Evolutionary conservation across 352 stramenopile species (phyloP), one percentile per base, ranked within the genome.

Genomic region (Phytophthora kernoviae): DNA sequence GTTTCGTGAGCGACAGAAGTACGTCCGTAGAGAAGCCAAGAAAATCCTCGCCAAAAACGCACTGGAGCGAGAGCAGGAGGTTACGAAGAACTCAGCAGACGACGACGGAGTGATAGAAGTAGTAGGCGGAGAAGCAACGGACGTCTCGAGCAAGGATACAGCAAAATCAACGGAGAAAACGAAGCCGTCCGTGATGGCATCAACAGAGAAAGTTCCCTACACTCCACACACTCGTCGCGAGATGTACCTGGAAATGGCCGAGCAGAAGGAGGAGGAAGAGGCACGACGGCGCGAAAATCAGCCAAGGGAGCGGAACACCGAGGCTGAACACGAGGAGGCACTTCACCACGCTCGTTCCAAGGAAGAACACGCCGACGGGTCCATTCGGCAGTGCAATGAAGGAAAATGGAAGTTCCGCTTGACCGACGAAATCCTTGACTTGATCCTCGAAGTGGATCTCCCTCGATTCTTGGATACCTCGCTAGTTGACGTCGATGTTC

Each of bases 401-500:
- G 92, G 87, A 45, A 87, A 87, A 58, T 96, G 87, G 73, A 73
- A 92, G 46, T 98, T 98, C 59, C 78, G 65, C 24, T 79, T 98
- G 17, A 68, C 67, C 18, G 70, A 82, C 14, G 81, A 84, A 18
- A 57, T 70, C 7, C 50, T 80, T 4, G 73, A 76, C 18, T 50
- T 97, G 21, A 66, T 96, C 24, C 64, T 98, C 7, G 74, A 93
- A 47, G 77, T 98, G 10, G 68, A 84, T 47, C 55, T 98, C 24
- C 91, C 90, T 21, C 86, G 87, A 22, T 92, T 96, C 67, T 60
- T 98, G 21, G 92, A 97, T 61, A 91, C 87, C 18, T 97, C 86
- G 7, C 75, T 98, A 2, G 87, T 98, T n/a, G 91, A 98, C 67
- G 84, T 98, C 7, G 93, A 98, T 49, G 84, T 97, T 8, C 93